A percentile compares a stretch with the other conserved stretches of the same genome.
Evolutionary conservation across 306 rosid species (phyloP).

Genomic region (Boehmeria nivea): DNA sequence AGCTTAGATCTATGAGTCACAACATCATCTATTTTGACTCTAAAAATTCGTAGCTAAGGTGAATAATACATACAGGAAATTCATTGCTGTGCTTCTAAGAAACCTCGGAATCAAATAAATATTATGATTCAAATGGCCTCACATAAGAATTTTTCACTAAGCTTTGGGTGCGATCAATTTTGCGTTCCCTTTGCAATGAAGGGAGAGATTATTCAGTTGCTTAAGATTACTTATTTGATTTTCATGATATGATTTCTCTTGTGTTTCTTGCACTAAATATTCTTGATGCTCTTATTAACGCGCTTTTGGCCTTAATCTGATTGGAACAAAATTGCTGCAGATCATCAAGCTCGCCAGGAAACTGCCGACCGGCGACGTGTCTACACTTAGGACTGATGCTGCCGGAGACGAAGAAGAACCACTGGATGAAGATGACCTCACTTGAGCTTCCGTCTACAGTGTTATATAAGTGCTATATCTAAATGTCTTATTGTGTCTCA

Average conservation of each 20-base stretch:
- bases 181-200: too few relatives aligned
- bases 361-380: slow-evolving; percentile 83
- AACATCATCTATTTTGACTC: too few relatives aligned
- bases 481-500: neutral
- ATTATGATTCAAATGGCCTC: too few relatives aligned
- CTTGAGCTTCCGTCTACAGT: slow-evolving; percentile 24
- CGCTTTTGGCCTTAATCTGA: slow-evolving; percentile 2
- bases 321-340: slow-evolving; percentile 39
- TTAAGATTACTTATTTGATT: too few relatives aligned
- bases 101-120: too few relatives aligned
- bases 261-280: neutral
- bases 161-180: too few relatives aligned
- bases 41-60: too few relatives aligned
- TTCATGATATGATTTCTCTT: neutral
- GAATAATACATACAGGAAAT: too few relatives aligned
- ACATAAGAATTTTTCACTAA: too few relatives aligned
- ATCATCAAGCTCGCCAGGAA: slow-evolving; percentile 83
- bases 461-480: neutral
- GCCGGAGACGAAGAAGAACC: slow-evolving; percentile 42
- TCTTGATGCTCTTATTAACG: neutral
- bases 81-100: too few relatives aligned
- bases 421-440: slow-evolving; percentile 87
- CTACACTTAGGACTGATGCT: slow-evolving; percentile 39
- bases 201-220: too few relatives aligned
- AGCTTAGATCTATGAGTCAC: too few relatives aligned